Base-by-base conservation (phyloP, 148 eudicot species). In the Fallopia convolvulus region DNA sequence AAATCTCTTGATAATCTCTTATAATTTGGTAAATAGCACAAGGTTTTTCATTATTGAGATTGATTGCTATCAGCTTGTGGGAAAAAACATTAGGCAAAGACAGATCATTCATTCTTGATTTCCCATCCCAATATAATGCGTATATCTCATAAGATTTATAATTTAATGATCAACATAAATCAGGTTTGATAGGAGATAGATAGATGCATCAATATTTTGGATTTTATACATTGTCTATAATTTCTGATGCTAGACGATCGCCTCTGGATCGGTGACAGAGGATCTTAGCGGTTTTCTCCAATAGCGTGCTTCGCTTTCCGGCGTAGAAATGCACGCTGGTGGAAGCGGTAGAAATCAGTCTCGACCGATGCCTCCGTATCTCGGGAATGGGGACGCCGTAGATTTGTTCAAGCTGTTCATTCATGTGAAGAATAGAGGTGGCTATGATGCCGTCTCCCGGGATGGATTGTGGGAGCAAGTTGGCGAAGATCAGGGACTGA, bases 341-440 rank as follows among this genome's bases (percentile, higher is more conserved):
- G 39, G 30, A 30, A 33, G 70, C 70, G 39, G 36, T 23, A 61
- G 41, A 5, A 68, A 15, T 36, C 44, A 39, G 21, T 68, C 72
- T 15, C 46, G 72, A 41, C 72, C 72, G 44, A 68, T 68, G 10
- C 72, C 72, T 15, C 72, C 72, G 72, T 17, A 15, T 42, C 72
- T 68, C 2, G 72, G 72, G 44, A 68, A 68, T 1, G 72, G 90
- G 76, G 76, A 85, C 46, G 56, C 80, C 4, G 83, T 89, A 75
- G 90, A 94, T 88, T 86, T 90, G 86, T 81, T 83, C 36, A 83
- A 85, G 75, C 84, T 92, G 21, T 88, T 80, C 77, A 80, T 83
- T 79, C 77, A 83, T 72, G 97, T 89, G 82, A 84, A 80, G 55
- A 78, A 81, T 39, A 85, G 82, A 77, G 96, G 93, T 56, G 94